Conservation (phyloP, 2,329 filamentous ascomycete genomes). For the Fusarium armeniacum region DNA sequence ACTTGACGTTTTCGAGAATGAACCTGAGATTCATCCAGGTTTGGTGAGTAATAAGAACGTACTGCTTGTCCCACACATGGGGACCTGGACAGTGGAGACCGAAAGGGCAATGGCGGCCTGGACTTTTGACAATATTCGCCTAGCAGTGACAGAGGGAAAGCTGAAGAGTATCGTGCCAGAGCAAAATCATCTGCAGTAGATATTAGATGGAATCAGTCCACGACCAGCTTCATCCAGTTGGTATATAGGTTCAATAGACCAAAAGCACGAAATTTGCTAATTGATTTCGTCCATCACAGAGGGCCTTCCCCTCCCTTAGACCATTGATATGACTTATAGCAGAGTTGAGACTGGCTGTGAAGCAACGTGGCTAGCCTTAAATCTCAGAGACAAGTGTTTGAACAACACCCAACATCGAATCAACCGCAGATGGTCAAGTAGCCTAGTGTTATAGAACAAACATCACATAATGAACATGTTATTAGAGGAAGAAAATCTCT, state of each 20-base stretch:
- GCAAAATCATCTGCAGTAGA: slow-evolving; percentile 62
- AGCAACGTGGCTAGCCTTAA: neutral
- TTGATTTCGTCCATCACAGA: neutral
- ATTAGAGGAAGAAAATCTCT: slow-evolving; percentile 36
- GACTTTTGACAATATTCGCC: slow-evolving; percentile 77
- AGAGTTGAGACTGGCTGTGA: neutral
- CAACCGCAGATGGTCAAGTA: neutral
- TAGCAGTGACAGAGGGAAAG: slow-evolving; percentile 72
- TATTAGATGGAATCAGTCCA: slow-evolving; percentile 7
- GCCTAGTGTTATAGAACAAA: neutral
- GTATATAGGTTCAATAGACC: neutral
- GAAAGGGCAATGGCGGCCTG: slow-evolving; percentile 79
- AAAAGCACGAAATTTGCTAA: too few relatives aligned
- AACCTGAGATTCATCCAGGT: slow-evolving; percentile 81
- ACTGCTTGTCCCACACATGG: slow-evolving; percentile 86
- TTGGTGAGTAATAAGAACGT: slow-evolving; percentile 78
- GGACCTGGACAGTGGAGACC: slow-evolving; percentile 81
- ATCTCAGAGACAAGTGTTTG: neutral
- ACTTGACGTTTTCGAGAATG: slow-evolving; percentile 86
- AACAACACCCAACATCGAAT: neutral
- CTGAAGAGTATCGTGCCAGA: slow-evolving; percentile 80
- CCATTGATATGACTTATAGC: neutral
- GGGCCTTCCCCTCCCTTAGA: too few relatives aligned
- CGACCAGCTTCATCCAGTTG: neutral
- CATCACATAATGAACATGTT: slow-evolving; percentile 9